phyloP scores from a whole-genome alignment of 73 alveolate genomes.

The Paramecium octaurelia region DNA sequence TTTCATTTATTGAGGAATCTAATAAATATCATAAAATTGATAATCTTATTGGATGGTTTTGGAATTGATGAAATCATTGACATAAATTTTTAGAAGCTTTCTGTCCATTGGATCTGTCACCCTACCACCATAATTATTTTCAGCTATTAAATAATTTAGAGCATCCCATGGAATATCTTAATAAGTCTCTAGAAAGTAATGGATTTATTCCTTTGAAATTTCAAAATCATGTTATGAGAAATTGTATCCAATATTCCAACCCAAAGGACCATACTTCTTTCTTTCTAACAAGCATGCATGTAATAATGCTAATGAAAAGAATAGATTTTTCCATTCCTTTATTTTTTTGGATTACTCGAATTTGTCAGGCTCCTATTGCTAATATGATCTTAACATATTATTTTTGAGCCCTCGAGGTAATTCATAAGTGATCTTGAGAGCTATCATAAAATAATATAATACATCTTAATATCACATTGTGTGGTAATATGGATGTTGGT shows the following conservation, averaged over 20 bases:
- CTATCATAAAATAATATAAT: conserved; percentile 24
- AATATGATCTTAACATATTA: conserved; percentile 82
- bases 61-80: conserved; percentile 78
- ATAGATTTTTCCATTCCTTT: conserved; percentile 91
- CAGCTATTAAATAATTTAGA: conserved; percentile 87
- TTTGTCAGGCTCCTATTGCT: conserved; percentile 3
- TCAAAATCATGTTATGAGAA: conserved; percentile 94
- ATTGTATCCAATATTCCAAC: conserved; percentile 94
- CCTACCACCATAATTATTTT: conserved; percentile 96
- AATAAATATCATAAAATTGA: conserved; percentile 64
- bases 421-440: conserved; percentile 88
- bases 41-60: conserved; percentile 78
- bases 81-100: conserved; percentile 84
- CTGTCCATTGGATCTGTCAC: conserved; percentile 97
- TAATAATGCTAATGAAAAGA: conserved; percentile 94
- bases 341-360: conserved; percentile 73
- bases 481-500: conserved; percentile 95
- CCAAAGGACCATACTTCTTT: conserved; percentile 95
- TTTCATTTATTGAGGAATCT: conserved; percentile 66
- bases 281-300: conserved; percentile 95
- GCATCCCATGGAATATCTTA: conserved; percentile 93
- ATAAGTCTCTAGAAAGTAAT: conserved; percentile 85
- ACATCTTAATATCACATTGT: conserved; percentile 91
- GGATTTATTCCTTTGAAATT: conserved; percentile 86
- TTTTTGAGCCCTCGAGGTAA: conserved; percentile 94